Base-by-base conservation (phyloP, 2,329 filamentous ascomycete species). In the Fusarium buxicola region DNA sequence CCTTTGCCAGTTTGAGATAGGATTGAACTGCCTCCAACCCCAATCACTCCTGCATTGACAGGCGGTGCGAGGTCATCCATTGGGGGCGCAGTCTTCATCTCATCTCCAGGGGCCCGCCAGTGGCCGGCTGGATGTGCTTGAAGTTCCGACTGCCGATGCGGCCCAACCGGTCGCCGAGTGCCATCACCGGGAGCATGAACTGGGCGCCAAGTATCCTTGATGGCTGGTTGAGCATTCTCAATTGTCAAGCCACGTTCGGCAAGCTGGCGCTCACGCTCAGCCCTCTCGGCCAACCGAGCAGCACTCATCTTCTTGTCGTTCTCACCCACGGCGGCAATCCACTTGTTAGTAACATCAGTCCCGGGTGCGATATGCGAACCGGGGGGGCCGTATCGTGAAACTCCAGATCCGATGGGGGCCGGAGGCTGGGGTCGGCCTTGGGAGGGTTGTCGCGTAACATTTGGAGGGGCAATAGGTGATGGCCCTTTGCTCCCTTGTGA, bases 151-250 rank as follows among this genome's bases (percentile, higher is more conserved):
- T 66, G 66, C 18, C 74, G 73, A 9, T 68, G 57, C 5, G 67
- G 40, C 4, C 50, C 68, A 7, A 70, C 50, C 5, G 64, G 15
- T 35, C 72, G 74, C 39, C 76, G 70, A 32, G 74, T 76, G 9
- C 76, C 76, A 58, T 78, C 76, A 15, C 74, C 76, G 12, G 75
- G 70, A 15, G 74, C 68, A 51, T 76, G 76, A 8, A 78, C 75
- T 4, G 80, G 78, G 15, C 82, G 81, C 84, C 84, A 87, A 1
- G 79, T 83, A 41, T 86, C 84, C 47, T 81, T 84, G 65, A 85
- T 83, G 5, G 74, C 63, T 3, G 81, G 77, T 30, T 83, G 81
- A 6, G 77, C 69, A 52, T 84, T 81, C 13, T 80, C 76, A 18
- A 81, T 63, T 1, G 76, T 75, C 9, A 82, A 59, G 2, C 81